Percentiles rank a stretch among this genome's conserved stretches.
These are phyloP conservation scores for Fomitopsis betulina DNA, from an alignment of 1,284 basidiomycete genomes.

Conservation along the genomic window DNA sequence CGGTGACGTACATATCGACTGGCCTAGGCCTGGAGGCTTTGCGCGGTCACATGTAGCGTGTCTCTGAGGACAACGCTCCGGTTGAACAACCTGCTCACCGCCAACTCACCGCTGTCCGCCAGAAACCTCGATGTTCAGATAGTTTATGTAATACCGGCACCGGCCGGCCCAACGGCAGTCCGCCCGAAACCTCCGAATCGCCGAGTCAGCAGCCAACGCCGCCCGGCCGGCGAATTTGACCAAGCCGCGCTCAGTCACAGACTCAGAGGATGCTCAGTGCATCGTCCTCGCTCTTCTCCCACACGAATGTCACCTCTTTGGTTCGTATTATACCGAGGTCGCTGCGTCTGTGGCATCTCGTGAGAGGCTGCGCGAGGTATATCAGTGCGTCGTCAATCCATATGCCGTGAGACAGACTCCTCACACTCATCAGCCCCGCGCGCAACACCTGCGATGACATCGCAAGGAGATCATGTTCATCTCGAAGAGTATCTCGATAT, in stretches of 20 bases:
- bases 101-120: not conserved
- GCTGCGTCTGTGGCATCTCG: not conserved
- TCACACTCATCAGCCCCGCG: not conserved
- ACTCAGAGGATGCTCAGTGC: too few species aligned
- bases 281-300: not conserved
- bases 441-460: not conserved
- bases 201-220: not conserved
- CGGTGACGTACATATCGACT: too few species aligned
- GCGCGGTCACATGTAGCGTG: too few species aligned
- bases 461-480: not conserved
- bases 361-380: not conserved
- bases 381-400: not conserved
- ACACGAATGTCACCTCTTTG: not conserved
- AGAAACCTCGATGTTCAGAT: not conserved
- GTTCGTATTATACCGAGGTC: not conserved
- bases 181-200: not conserved
- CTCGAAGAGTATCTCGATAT: conserved; percentile 31
- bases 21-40: too few species aligned
- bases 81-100: too few species aligned
- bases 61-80: too few species aligned
- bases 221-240: too few species aligned
- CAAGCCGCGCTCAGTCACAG: too few species aligned
- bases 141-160: too few species aligned
- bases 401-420: not conserved
- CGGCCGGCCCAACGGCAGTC: too few species aligned